phyloP scores from a whole-genome alignment of 345 rosid genomes.

The Syzygium aromaticum region DNA sequence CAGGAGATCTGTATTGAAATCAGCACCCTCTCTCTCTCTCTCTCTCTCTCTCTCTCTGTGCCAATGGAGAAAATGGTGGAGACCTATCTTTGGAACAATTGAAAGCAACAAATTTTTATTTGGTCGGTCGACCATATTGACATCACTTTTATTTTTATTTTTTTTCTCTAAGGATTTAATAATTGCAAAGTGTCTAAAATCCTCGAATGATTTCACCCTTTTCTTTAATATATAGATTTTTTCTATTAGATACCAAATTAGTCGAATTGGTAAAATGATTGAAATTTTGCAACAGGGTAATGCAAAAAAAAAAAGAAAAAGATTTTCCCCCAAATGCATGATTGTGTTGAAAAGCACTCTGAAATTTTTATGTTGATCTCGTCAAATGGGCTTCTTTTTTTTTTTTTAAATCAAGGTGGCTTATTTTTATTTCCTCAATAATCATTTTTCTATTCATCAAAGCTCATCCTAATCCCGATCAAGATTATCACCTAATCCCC shows the following conservation, averaged over 20 bases:
- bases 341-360: background rate
- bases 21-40: no score
- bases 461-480: background rate
- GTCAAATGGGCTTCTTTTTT: background rate
- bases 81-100: background rate
- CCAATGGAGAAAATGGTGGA: background rate
- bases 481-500: background rate
- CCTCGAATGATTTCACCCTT: background rate
- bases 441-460: background rate
- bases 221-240: background rate
- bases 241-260: background rate
- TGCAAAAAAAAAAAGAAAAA: background rate
- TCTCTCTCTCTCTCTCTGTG: background rate
- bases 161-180: background rate
- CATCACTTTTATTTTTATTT: background rate
- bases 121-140: background rate
- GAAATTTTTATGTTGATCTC: background rate
- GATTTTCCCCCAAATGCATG: background rate
- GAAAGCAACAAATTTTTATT: background rate
- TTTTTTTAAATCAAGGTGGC: background rate
- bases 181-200: background rate
- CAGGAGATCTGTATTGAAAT: background rate
- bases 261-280: background rate
- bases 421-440: background rate
- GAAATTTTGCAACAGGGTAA: no score